A percentile compares a stretch with the other conserved stretches of the same genome.
These are phyloP conservation scores for Coffea eugenioides DNA, from an alignment of 257 asterid species.

Conservation along the genomic window DNA sequence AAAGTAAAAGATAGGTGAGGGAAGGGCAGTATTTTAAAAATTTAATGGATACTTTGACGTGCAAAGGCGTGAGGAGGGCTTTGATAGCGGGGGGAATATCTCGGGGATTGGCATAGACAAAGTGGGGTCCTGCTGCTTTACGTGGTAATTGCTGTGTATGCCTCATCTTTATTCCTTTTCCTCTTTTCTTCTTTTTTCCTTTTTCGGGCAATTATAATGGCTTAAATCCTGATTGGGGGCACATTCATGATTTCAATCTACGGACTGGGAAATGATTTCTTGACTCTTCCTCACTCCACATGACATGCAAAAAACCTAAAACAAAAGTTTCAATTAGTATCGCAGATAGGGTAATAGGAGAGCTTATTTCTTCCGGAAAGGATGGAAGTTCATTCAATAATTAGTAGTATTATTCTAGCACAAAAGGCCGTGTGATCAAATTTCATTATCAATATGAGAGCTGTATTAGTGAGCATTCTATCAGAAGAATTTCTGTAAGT, in stretches of 20 bases:
- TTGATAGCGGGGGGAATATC: constrained; percentile 42
- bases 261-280: neutral
- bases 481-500: too few species aligned
- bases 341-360: too few species aligned
- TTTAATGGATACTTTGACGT: constrained; percentile 19
- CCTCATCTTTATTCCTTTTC: neutral
- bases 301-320: neutral
- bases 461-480: too few species aligned
- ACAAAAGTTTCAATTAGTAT: neutral
- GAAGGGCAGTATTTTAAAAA: constrained; percentile 29
- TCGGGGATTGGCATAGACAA: constrained; percentile 36
- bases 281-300: neutral
- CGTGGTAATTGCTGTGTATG: neutral
- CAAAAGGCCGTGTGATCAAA: too few species aligned
- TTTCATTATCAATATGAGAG: too few species aligned
- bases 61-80: constrained; percentile 51
- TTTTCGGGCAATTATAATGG: neutral
- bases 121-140: constrained; percentile 41
- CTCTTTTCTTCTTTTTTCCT: neutral
- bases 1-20: constrained; percentile 24
- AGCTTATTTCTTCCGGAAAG: too few species aligned
- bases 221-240: neutral
- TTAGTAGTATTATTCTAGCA: too few species aligned
- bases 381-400: too few species aligned
- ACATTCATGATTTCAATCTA: neutral